Conservation (phyloP, 768 basidiomycete species). For the Phallus indusiatus region DNA sequence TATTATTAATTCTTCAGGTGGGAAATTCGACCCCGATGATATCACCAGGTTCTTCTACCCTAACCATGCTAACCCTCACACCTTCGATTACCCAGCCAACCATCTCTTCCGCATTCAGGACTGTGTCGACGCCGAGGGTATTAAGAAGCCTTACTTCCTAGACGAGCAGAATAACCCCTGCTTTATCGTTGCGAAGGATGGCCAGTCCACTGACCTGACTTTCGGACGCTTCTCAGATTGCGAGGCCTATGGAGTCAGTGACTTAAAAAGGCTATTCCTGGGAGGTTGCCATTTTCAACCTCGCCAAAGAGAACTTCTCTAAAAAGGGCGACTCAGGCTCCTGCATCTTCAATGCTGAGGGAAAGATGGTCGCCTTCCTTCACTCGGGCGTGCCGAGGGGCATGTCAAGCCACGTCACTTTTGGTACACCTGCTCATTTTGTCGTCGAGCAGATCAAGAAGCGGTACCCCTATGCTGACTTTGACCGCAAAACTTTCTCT, state of each 20-base stretch:
- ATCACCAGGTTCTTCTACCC: constrained; percentile 7
- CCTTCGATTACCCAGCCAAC: constrained; percentile 8
- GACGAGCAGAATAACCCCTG: constrained; percentile 11
- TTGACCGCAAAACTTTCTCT: too few relatives aligned
- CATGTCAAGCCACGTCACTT: constrained; percentile 12
- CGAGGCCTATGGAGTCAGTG: constrained; percentile 8
- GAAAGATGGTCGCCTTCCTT: constrained; percentile 11
- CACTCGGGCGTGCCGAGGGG: constrained; percentile 8
- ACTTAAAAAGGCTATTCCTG: constrained; percentile 4
- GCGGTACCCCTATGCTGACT: constrained; percentile 10
- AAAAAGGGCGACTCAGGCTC: constrained; percentile 12
- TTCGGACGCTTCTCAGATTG: constrained; percentile 10
- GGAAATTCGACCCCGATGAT: constrained; percentile 2
- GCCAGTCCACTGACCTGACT: constrained; percentile 11
- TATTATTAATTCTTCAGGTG: constrained; percentile 3
- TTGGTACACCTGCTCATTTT: constrained; percentile 11
- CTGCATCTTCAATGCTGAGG: constrained; percentile 12
- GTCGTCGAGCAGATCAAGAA: constrained; percentile 9
- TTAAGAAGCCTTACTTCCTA: constrained; percentile 9
- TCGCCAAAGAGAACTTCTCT: constrained; percentile 8
- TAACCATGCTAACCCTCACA: constrained; percentile 8
- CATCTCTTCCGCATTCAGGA: constrained; percentile 10
- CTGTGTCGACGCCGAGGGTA: constrained; percentile 8
- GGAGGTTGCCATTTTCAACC: constrained; percentile 12
- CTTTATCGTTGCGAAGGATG: constrained; percentile 12